Evolutionary conservation across 352 stramenopile genomes (phyloP).

Genomic region (Plasmopara viticola): DNA sequence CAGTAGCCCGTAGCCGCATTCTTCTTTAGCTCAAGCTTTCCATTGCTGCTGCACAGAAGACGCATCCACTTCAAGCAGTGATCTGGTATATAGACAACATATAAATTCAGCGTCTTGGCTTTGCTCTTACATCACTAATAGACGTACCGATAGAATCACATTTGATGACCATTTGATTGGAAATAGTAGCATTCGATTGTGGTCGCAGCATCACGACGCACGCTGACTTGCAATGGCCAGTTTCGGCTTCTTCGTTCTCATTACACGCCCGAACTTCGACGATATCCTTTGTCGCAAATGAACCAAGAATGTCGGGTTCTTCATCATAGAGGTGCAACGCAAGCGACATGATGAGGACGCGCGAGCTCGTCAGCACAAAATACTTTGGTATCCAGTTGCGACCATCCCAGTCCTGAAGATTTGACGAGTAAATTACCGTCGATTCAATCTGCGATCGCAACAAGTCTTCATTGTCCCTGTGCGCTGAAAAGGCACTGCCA

Average conservation of each 20-base stretch:
- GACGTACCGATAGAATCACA: slow-evolving; percentile 73
- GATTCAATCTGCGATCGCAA: slow-evolving; percentile 78
- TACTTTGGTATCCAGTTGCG: slow-evolving; percentile 87
- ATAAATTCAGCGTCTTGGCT: slow-evolving; percentile 1
- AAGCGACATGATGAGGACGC: slow-evolving; percentile 73
- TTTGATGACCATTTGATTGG: slow-evolving; percentile 65
- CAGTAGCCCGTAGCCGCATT: slow-evolving; percentile 78
- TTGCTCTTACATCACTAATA: not conserved
- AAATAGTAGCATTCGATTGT: slow-evolving; percentile 8
- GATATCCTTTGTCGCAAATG: slow-evolving; percentile 77
- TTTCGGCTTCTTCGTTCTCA: slow-evolving; percentile 63
- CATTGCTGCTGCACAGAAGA: slow-evolving; percentile 74
- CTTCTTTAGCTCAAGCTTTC: slow-evolving; percentile 85
- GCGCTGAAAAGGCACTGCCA: slow-evolving; percentile 75
- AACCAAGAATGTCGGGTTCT: slow-evolving; percentile 78
- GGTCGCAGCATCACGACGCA: slow-evolving; percentile 52
- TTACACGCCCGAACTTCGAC: slow-evolving; percentile 72
- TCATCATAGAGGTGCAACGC: slow-evolving; percentile 84
- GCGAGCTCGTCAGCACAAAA: slow-evolving; percentile 78
- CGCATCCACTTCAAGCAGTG: slow-evolving; percentile 87
- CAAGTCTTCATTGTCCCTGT: slow-evolving; percentile 83
- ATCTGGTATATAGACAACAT: slow-evolving; percentile 34
- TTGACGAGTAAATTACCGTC: slow-evolving; percentile 74
- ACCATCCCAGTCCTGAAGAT: slow-evolving; percentile 81
- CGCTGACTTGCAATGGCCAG: slow-evolving; percentile 40